phyloP scores from a whole-genome alignment of 306 rosid species.

The Prunus mira region DNA sequence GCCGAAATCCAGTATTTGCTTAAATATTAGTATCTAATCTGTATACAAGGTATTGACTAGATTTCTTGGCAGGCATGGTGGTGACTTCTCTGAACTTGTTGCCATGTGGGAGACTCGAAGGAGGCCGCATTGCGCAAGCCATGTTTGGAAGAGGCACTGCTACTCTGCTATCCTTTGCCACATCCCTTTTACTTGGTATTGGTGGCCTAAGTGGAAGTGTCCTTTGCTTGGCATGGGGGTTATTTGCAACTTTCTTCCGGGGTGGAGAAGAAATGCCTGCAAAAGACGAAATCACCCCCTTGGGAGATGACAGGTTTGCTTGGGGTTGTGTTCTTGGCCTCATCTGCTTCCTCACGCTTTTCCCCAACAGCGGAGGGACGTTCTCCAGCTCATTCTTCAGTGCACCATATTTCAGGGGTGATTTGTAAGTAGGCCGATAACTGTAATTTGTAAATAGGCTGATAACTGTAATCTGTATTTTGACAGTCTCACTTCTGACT shows the following conservation, averaged over 20 bases:
- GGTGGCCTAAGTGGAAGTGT: conserved; percentile 95
- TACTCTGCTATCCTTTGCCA: conserved; percentile 60
- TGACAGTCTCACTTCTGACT: neutral
- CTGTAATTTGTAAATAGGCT: neutral
- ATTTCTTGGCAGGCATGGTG: conserved; percentile 79
- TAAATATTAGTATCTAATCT: neutral
- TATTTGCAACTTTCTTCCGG: conserved; percentile 85
- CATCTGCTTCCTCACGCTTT: conserved; percentile 77
- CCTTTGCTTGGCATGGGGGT: conserved; percentile 91
- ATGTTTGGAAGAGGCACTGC: conserved; percentile 84
- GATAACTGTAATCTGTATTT: neutral
- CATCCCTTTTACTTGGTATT: conserved; percentile 73
- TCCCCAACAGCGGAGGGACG: conserved; percentile 90
- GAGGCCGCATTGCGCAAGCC: conserved; percentile 94
- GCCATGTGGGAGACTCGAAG: conserved; percentile 88
- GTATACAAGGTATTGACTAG: neutral
- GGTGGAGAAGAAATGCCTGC: conserved; percentile 93
- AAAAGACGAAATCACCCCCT: conserved; percentile 72
- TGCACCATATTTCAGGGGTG: conserved; percentile 79
- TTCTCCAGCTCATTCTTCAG: conserved; percentile 65
- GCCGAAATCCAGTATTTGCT: neutral
- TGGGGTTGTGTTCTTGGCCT: conserved; percentile 90
- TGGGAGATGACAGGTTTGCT: conserved; percentile 71
- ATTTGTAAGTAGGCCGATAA: neutral
- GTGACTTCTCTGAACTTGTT: conserved; percentile 88